Percentiles rank a stretch among this genome's conserved stretches.
Conservation (phyloP, 2,329 filamentous ascomycete species). For the Fusarium chlamydosporum region DNA sequence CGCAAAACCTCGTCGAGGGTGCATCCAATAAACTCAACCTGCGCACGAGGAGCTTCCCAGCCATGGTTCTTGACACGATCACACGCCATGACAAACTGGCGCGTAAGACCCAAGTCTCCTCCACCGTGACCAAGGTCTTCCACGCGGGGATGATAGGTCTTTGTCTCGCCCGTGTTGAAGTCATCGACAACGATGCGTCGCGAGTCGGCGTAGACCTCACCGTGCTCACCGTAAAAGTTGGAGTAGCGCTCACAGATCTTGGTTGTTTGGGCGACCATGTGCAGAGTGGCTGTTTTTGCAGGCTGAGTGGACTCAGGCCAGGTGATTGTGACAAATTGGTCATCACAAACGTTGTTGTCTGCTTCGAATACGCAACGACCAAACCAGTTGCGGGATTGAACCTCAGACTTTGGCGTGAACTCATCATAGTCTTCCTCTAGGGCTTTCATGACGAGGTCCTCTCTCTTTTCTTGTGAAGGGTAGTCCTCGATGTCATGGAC, state of each 20-base stretch:
- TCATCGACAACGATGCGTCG: constrained; percentile 80
- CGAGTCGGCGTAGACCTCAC: constrained; percentile 90
- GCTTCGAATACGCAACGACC: constrained; percentile 95
- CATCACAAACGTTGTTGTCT: constrained; percentile 94
- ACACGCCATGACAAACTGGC: constrained; percentile 86
- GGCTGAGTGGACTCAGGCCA: constrained; percentile 81
- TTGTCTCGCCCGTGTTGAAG: constrained; percentile 56
- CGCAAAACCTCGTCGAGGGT: constrained; percentile 88
- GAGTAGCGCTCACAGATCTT: constrained; percentile 89
- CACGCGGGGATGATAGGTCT: constrained; percentile 51
- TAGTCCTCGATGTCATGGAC: constrained; percentile 91
- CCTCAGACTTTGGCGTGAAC: constrained; percentile 62
- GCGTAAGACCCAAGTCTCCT: constrained; percentile 71
- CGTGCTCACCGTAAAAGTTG: constrained; percentile 85
- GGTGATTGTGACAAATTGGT: constrained; percentile 88
- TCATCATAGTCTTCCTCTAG: constrained; percentile 68
- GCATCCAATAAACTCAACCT: constrained; percentile 82
- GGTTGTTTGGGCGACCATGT: constrained; percentile 93
- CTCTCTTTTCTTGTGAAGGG: constrained; percentile 59
- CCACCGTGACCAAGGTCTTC: constrained; percentile 60
- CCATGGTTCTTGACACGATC: constrained; percentile 80
- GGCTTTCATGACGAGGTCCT: constrained; percentile 59
- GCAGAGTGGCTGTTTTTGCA: constrained; percentile 88
- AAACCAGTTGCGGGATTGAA: constrained; percentile 78
- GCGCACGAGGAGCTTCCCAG: constrained; percentile 77